Conservation (phyloP, 495 filamentous ascomycete species). For the Penicillium egyptiacum region DNA sequence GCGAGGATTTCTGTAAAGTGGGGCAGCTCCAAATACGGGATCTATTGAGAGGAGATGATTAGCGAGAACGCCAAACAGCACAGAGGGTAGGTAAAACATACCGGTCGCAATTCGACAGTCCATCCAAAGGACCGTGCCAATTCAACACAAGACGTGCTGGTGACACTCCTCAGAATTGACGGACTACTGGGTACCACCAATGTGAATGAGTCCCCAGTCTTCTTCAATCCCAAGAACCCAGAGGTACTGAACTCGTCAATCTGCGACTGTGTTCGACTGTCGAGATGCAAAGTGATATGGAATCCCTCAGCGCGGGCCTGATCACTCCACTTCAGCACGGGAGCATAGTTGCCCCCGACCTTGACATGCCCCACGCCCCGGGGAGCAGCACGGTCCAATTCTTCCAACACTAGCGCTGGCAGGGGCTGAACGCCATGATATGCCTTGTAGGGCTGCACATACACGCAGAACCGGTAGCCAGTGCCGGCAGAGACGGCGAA, state of each 20-base stretch:
- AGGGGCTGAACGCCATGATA: conserved; percentile 40
- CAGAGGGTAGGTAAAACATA: conserved; percentile 23
- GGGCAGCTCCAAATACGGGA: conserved; percentile 67
- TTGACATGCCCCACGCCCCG: conserved; percentile 46
- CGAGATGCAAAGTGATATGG: conserved; percentile 49
- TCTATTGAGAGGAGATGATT: conserved; percentile 33
- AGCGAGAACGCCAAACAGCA: neutral
- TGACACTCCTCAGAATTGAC: conserved; percentile 68
- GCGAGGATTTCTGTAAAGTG: conserved; percentile 76
- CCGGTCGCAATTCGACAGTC: conserved; percentile 54
- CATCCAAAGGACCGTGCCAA: conserved; percentile 59
- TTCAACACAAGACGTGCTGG: conserved; percentile 56
- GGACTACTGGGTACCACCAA: conserved; percentile 66
- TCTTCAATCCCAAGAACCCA: conserved; percentile 47
- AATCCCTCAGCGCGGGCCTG: conserved; percentile 43
- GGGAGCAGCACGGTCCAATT: conserved; percentile 52
- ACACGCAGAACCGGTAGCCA: conserved; percentile 44
- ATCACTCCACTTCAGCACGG: conserved; percentile 42
- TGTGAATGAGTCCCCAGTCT: conserved; percentile 10
- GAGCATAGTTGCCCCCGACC: conserved; percentile 53
- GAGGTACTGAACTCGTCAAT: conserved; percentile 51
- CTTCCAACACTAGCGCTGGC: conserved; percentile 46
- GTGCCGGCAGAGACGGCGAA: conserved; percentile 32
- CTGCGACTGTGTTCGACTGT: conserved; percentile 41
- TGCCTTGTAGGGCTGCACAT: conserved; percentile 37